Evolutionary conservation across 2,329 filamentous ascomycete species (phyloP).

Genomic region (Penicillium hesseltinei): DNA sequence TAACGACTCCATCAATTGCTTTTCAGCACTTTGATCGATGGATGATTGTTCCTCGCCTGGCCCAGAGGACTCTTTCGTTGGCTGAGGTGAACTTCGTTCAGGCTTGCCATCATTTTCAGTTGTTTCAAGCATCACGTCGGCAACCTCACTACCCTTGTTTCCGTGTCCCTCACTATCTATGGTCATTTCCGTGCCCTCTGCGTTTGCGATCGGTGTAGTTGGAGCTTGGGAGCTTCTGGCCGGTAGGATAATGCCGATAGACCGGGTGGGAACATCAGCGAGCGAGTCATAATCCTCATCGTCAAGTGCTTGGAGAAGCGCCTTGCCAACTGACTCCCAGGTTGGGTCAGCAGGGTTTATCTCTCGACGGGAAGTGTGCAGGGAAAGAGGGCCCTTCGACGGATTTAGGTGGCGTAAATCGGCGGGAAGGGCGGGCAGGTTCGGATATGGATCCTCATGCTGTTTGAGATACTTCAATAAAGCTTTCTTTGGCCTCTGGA

Average conservation of each 20-base stretch:
- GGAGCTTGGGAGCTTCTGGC: slow-evolving; percentile 25
- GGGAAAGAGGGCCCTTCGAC: slow-evolving; percentile 36
- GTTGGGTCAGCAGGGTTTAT: slow-evolving; percentile 35
- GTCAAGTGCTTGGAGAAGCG: slow-evolving; percentile 46
- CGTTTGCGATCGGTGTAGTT: slow-evolving; percentile 15
- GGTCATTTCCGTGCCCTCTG: slow-evolving; percentile 13
- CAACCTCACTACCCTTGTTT: slow-evolving; percentile 13
- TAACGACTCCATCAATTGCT: slow-evolving; percentile 39
- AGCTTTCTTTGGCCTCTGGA: slow-evolving; percentile 51
- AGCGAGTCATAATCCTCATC: slow-evolving; percentile 39
- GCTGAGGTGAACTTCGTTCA: slow-evolving; percentile 10
- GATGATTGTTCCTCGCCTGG: slow-evolving; percentile 33
- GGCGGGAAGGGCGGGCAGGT: slow-evolving; percentile 39
- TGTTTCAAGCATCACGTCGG: slow-evolving; percentile 17
- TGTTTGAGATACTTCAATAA: slow-evolving; percentile 54
- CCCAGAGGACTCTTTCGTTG: slow-evolving; percentile 18
- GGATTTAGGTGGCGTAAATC: slow-evolving; percentile 31
- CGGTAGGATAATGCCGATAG: slow-evolving; percentile 45
- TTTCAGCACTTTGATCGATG: slow-evolving; percentile 37
- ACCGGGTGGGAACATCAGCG: slow-evolving; percentile 36
- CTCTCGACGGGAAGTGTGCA: slow-evolving; percentile 41
- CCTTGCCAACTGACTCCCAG: slow-evolving; percentile 51
- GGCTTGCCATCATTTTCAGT: slow-evolving; percentile 11
- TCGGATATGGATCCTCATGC: slow-evolving; percentile 55
- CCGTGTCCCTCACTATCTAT: slow-evolving; percentile 12